Evolutionary conservation across 2,329 filamentous ascomycete genomes (phyloP).

Genomic region (Fusarium sp.): DNA sequence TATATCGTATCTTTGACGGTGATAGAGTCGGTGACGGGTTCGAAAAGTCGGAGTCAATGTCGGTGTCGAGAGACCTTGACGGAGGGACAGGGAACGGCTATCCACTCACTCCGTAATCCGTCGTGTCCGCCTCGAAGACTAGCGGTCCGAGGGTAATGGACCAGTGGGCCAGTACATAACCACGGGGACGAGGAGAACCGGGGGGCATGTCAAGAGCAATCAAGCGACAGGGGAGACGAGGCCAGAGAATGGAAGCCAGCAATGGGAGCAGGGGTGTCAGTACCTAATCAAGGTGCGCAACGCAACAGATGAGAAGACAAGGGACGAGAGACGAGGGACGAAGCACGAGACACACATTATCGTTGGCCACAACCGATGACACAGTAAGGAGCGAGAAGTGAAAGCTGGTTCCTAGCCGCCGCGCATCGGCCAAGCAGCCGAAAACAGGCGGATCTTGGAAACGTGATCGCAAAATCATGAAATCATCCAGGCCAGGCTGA

Average conservation of each 20-base stretch:
- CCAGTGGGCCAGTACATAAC: constrained; percentile 28
- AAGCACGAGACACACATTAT: constrained; percentile 31
- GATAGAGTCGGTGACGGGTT: constrained; percentile 46
- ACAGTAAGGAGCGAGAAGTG: constrained; percentile 20
- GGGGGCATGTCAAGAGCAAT: constrained; percentile 35
- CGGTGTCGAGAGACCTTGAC: constrained; percentile 46
- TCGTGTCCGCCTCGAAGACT: constrained; percentile 43
- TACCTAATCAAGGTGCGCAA: constrained; percentile 31
- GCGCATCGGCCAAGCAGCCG: constrained; percentile 18
- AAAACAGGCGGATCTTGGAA: constrained; percentile 37
- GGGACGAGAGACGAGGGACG: constrained; percentile 32
- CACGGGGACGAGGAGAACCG: constrained; percentile 35
- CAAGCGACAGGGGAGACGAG: constrained; percentile 23
- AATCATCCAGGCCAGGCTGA: constrained; percentile 35
- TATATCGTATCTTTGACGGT: constrained; percentile 37
- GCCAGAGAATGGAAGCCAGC: constrained; percentile 29
- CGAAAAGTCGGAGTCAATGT: constrained; percentile 48
- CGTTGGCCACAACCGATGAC: constrained; percentile 22
- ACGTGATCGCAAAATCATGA: constrained; percentile 37
- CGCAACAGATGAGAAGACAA: constrained; percentile 19
- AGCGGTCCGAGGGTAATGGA: constrained; percentile 38
- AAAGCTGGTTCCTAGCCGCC: constrained; percentile 18
- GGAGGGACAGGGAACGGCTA: constrained; percentile 38
- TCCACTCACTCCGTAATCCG: constrained; percentile 44
- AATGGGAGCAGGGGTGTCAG: constrained; percentile 24